phyloP scores from a whole-genome alignment of 305 asterid genomes.

The Fraxinus velutina region DNA sequence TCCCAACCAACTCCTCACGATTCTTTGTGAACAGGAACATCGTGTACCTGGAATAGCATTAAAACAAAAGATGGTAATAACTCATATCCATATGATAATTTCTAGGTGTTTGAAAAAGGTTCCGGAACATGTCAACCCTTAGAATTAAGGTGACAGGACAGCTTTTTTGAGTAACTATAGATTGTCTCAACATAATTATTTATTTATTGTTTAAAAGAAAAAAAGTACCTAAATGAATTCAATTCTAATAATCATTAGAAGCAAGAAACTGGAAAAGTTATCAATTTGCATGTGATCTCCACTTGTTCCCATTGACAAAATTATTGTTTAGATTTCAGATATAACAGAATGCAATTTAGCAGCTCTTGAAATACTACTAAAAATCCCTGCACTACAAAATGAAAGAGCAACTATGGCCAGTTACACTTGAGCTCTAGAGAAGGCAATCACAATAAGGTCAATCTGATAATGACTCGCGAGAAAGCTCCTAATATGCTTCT shows the following conservation, averaged over 20 bases:
- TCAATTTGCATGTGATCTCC: background rate
- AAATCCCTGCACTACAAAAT: background rate
- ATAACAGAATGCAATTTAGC: background rate
- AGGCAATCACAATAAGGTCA: background rate
- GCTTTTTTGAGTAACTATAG: background rate
- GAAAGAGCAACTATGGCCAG: background rate
- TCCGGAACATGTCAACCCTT: background rate
- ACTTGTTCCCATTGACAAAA: background rate
- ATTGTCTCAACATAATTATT: background rate
- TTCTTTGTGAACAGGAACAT: slow-evolving; percentile 88
- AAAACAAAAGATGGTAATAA: background rate
- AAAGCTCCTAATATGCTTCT: background rate
- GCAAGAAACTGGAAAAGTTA: background rate
- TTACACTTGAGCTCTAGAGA: background rate
- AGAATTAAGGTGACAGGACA: background rate
- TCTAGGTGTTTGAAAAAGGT: background rate
- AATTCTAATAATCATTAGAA: background rate
- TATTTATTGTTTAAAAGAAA: background rate
- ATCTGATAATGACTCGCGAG: background rate
- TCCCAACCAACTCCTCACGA: slow-evolving; percentile 92
- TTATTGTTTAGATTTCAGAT: background rate
- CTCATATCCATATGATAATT: background rate
- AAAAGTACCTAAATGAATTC: background rate
- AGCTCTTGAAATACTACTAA: background rate
- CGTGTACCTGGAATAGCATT: slow-evolving; percentile 65